Conservation (phyloP, 768 basidiomycete genomes). For the Mycena rebaudengoi region DNA sequence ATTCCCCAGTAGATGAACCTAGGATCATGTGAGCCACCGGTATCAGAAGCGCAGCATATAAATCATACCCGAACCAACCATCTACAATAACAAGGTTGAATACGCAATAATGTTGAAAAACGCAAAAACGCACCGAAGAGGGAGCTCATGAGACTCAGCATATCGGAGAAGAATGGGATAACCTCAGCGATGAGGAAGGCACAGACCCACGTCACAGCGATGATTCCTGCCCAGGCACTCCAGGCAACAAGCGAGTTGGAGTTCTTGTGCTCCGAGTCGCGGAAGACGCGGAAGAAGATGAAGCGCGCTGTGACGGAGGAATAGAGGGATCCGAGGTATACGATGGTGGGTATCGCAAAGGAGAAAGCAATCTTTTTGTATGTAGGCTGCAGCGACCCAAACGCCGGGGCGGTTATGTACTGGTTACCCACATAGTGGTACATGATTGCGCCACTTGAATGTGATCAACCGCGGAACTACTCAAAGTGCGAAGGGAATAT, state of each 20-base stretch:
- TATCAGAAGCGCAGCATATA: too few species aligned
- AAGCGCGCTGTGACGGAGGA: conserved; percentile 51
- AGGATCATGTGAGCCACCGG: too few species aligned
- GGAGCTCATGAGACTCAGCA: conserved; percentile 51
- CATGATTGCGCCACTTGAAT: conserved; percentile 35
- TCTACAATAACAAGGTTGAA: conserved; percentile 20
- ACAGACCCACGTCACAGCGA: conserved; percentile 41
- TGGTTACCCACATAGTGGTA: too few species aligned
- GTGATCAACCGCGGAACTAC: neutral
- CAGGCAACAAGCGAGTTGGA: conserved; percentile 44
- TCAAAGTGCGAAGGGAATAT: neutral
- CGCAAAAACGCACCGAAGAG: conserved; percentile 43
- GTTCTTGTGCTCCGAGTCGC: conserved; percentile 44
- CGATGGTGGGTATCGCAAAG: conserved; percentile 52
- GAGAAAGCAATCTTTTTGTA: conserved; percentile 53
- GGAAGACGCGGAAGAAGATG: conserved; percentile 54
- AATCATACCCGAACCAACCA: conserved; percentile 47
- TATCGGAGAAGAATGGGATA: conserved; percentile 49
- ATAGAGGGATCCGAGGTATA: conserved; percentile 52
- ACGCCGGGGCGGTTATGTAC: conserved; percentile 51
- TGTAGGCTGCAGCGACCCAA: conserved; percentile 47
- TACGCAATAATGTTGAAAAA: neutral
- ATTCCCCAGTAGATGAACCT: conserved; percentile 57
- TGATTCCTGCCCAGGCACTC: conserved; percentile 40
- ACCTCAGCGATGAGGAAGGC: conserved; percentile 46